phyloP scores from a whole-genome alignment of 1,139 yeast genomes.

The Pneumocystis oryctolagi region DNA sequence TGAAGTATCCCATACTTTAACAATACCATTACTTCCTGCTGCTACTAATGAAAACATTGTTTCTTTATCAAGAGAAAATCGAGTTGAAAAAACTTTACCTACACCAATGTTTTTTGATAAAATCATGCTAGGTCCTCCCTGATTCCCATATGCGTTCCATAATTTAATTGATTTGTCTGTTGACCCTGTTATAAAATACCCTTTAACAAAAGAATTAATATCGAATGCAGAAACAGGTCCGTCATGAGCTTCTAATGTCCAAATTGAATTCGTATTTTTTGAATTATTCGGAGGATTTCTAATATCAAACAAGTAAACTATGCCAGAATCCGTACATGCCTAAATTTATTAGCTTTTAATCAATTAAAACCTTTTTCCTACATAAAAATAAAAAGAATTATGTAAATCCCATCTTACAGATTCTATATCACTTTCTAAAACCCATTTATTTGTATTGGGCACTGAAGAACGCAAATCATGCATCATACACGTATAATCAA shows the following conservation, averaged over 20 bases:
- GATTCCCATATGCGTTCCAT: constrained; percentile 54
- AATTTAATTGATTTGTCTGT: constrained; percentile 74
- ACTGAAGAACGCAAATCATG: constrained; percentile 66
- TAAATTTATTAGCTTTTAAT: neutral
- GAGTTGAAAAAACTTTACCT: constrained; percentile 74
- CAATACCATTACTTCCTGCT: constrained; percentile 75
- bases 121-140: constrained; percentile 68
- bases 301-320: constrained; percentile 76
- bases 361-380: constrained; percentile 18
- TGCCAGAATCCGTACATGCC: constrained; percentile 76
- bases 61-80: constrained; percentile 79
- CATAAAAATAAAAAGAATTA: constrained; percentile 54
- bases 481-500: constrained; percentile 65
- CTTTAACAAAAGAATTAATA: constrained; percentile 51
- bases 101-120: constrained; percentile 85
- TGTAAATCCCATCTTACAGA: constrained; percentile 49
- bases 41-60: constrained; percentile 70
- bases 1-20: constrained; percentile 88
- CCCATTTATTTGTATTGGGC: constrained; percentile 49
- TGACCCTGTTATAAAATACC: constrained; percentile 73
- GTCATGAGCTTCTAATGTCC: constrained; percentile 97
- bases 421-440: constrained; percentile 70
- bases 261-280: constrained; percentile 44
- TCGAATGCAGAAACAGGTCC: constrained; percentile 63
- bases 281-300: constrained; percentile 27